Conservation (phyloP, 805 yeast genomes). For the Candida quercuum region DNA sequence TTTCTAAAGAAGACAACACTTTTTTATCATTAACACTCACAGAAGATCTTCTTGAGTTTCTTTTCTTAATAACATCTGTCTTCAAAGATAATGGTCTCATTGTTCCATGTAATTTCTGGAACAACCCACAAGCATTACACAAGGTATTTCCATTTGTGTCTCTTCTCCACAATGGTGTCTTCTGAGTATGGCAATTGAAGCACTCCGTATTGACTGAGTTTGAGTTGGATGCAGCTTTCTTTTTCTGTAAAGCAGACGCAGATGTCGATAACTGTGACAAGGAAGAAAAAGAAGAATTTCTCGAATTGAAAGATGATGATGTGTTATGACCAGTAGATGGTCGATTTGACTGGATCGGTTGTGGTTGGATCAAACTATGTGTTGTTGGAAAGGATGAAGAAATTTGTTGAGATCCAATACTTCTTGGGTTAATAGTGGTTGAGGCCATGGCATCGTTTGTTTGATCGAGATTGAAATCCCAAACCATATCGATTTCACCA, state of each 20-base stretch:
- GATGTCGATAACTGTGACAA: slow-evolving; percentile 17
- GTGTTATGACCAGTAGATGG: neutral
- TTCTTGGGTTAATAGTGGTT: too few relatives aligned
- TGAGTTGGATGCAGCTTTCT: slow-evolving; percentile 16
- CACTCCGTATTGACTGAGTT: slow-evolving; percentile 38
- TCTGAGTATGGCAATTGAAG: slow-evolving; percentile 82
- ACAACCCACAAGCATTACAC: slow-evolving; percentile 94
- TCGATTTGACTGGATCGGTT: slow-evolving; percentile 11
- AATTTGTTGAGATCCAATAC: slow-evolving; percentile 6
- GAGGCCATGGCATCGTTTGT: too few relatives aligned
- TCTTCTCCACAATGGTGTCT: slow-evolving; percentile 93
- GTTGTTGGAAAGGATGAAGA: slow-evolving; percentile 5
- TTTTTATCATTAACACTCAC: slow-evolving; percentile 12
- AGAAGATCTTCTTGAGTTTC: slow-evolving; percentile 34
- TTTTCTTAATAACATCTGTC: slow-evolving; percentile 86
- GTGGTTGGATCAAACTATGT: slow-evolving; percentile 10
- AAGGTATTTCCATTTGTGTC: slow-evolving; percentile 86
- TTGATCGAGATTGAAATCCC: slow-evolving; percentile 32
- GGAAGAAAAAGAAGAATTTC: slow-evolving; percentile 7
- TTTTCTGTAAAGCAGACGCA: slow-evolving; percentile 15
- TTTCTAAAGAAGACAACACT: slow-evolving; percentile 15
- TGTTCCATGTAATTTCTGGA: slow-evolving; percentile 86
- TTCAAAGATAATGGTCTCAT: slow-evolving; percentile 85
- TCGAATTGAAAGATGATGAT: neutral
- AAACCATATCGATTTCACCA: slow-evolving; percentile 34